phyloP scores from a whole-genome alignment of 495 filamentous ascomycete genomes.

The Tuber umbilicatum region DNA sequence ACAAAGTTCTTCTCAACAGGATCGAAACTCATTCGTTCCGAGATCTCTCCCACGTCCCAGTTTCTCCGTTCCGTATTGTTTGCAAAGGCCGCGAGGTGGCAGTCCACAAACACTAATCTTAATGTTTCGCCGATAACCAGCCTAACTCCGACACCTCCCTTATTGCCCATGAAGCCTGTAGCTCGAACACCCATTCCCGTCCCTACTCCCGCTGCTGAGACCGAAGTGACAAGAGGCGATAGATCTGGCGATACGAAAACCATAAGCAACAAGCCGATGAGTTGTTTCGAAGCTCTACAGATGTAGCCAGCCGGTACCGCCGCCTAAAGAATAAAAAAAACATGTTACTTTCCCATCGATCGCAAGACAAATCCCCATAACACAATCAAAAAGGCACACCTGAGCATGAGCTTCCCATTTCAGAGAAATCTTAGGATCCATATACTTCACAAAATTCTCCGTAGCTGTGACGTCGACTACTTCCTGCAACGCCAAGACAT shows the following conservation, averaged over 20 bases:
- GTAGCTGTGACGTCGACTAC: conserved; percentile 75
- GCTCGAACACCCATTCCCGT: conserved; percentile 55
- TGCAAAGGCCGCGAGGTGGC: conserved; percentile 77
- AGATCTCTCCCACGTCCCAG: conserved; percentile 80
- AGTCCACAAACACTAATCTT: conserved; percentile 79
- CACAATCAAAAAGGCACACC: conserved; percentile 16
- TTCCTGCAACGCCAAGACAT: conserved; percentile 86
- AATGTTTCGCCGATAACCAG: conserved; percentile 87
- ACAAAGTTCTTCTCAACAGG: conserved; percentile 57
- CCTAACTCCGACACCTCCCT: conserved; percentile 77
- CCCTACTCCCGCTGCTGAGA: conserved; percentile 71
- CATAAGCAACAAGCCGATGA: conserved; percentile 78
- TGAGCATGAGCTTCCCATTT: conserved; percentile 61
- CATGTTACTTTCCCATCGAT: conserved; percentile 12
- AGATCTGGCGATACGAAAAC: conserved; percentile 76
- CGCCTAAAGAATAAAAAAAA: conserved; percentile 47
- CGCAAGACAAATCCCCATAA: conserved; percentile 14
- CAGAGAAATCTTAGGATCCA: conserved; percentile 59
- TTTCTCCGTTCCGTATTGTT: conserved; percentile 77
- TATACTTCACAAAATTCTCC: conserved; percentile 54
- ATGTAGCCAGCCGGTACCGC: conserved; percentile 71
- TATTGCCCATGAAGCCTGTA: conserved; percentile 91
- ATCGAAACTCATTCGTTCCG: conserved; percentile 64
- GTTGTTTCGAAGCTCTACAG: conserved; percentile 70
- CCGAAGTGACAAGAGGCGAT: conserved; percentile 61